A percentile compares a stretch with the other conserved stretches of the same genome.
Evolutionary conservation across 106 monocot species (phyloP).

Genomic region (Dioscorea zingiberensis): DNA sequence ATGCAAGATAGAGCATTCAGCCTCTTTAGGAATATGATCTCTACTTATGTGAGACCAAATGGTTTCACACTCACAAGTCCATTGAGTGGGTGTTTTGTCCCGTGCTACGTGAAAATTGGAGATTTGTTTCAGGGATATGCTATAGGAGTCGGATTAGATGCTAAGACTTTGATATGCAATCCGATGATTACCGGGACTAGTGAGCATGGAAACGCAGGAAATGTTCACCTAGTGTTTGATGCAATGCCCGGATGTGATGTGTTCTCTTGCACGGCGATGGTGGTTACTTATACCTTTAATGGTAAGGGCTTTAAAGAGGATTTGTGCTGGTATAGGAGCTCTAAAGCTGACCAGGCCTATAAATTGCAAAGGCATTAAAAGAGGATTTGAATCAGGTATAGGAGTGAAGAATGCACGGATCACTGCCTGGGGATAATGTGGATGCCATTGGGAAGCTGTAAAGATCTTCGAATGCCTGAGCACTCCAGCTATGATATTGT

Average conservation of each 20-base stretch:
- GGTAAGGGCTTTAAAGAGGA: too few species aligned
- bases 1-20: constrained; percentile 22
- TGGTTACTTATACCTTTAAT: constrained; percentile 16
- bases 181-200: constrained; percentile 36
- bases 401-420: constrained; percentile 31
- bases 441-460: constrained; percentile 20
- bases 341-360: constrained; percentile 24
- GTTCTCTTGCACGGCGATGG: constrained; percentile 30
- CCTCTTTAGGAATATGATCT: constrained; percentile 26
- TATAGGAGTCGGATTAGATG: constrained; percentile 19
- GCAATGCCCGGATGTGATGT: constrained; percentile 16
- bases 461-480: constrained; percentile 1
- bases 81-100: constrained; percentile 18
- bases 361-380: constrained; percentile 19
- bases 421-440: constrained; percentile 27
- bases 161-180: constrained; percentile 15
- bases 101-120: constrained; percentile 8
- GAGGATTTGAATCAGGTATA: constrained; percentile 19
- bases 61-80: constrained; percentile 33
- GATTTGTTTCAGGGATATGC: constrained; percentile 17
- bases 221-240: constrained; percentile 24
- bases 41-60: constrained; percentile 17
- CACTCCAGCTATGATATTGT: constrained; percentile 11
- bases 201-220: constrained; percentile 10
- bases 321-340: constrained; percentile 21